phyloP scores from a whole-genome alignment of 2,329 filamentous ascomycete species.

The Cladophialophora exuberans region DNA sequence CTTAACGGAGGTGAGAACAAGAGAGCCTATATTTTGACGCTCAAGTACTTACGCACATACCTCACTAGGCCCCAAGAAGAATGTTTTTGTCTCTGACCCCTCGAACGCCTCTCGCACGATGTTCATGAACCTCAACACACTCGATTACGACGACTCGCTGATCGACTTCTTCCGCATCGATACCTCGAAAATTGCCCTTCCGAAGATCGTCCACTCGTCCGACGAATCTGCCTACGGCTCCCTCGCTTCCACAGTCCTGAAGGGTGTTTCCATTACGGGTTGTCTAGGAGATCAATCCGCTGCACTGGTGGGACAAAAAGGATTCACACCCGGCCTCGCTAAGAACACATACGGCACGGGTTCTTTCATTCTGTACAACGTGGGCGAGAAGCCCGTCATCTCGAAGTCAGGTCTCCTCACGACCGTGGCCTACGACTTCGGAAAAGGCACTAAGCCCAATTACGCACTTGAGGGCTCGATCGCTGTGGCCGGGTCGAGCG shows the following conservation, averaged over 20 bases:
- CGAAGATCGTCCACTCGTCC: slow-evolving; percentile 82
- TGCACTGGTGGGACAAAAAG: slow-evolving; percentile 82
- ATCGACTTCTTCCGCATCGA: slow-evolving; percentile 81
- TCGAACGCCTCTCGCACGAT: slow-evolving; percentile 90
- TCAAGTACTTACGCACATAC: too few species aligned
- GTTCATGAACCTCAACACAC: slow-evolving; percentile 86
- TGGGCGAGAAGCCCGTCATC: slow-evolving; percentile 81
- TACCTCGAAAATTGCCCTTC: slow-evolving; percentile 70
- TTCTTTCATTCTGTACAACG: slow-evolving; percentile 87
- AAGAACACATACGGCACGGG: slow-evolving; percentile 94
- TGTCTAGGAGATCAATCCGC: slow-evolving; percentile 87
- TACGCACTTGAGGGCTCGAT: slow-evolving; percentile 86
- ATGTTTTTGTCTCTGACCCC: slow-evolving; percentile 79
- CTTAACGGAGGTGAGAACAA: slow-evolving; percentile 65
- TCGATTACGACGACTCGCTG: slow-evolving; percentile 77
- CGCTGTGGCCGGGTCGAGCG: slow-evolving; percentile 77
- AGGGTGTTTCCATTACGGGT: slow-evolving; percentile 75
- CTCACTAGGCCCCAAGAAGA: slow-evolving; percentile 57
- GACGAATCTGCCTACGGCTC: slow-evolving; percentile 72
- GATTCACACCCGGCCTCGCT: slow-evolving; percentile 77
- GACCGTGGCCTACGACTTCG: slow-evolving; percentile 87
- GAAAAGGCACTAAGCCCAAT: slow-evolving; percentile 66
- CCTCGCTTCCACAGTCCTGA: slow-evolving; percentile 66
- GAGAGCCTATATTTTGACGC: neutral
- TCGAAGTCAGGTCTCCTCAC: slow-evolving; percentile 80